Evolutionary conservation across 2,329 filamentous ascomycete genomes (phyloP).

Genomic region (Huntiella moniliformis): DNA sequence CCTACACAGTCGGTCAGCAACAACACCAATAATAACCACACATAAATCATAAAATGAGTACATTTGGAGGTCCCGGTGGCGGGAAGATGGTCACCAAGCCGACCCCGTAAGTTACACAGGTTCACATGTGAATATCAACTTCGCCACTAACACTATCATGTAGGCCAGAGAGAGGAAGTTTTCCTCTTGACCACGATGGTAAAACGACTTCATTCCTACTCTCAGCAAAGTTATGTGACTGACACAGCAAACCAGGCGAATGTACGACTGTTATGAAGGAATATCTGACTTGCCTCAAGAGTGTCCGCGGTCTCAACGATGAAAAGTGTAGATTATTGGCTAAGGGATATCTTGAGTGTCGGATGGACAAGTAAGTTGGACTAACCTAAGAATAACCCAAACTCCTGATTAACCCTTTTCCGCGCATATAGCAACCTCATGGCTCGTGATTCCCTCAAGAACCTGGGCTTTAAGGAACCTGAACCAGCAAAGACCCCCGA

Average conservation of each 20-base stretch:
- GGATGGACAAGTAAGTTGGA: slow-evolving; percentile 69
- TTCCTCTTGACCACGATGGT: slow-evolving; percentile 87
- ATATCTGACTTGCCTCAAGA: slow-evolving; percentile 78
- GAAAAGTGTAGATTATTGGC: slow-evolving; percentile 68
- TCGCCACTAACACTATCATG: not conserved
- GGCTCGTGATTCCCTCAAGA: slow-evolving; percentile 88
- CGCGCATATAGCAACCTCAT: slow-evolving; percentile 58
- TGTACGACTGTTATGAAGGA: slow-evolving; percentile 75
- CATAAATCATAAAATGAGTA: slow-evolving; percentile 27
- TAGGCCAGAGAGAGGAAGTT: slow-evolving; percentile 79
- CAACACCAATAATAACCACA: too few species aligned
- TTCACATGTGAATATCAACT: not conserved
- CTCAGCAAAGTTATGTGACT: not conserved
- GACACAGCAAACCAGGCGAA: slow-evolving; percentile 41
- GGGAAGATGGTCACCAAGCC: slow-evolving; percentile 44
- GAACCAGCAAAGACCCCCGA: too few species aligned
- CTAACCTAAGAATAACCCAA: not conserved
- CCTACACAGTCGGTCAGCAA: too few species aligned
- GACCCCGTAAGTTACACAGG: slow-evolving; percentile 37
- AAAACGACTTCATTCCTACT: slow-evolving; percentile 11
- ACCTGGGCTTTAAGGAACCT: slow-evolving; percentile 49
- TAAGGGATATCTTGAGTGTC: slow-evolving; percentile 74
- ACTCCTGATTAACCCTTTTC: not conserved
- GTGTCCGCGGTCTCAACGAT: slow-evolving; percentile 66
- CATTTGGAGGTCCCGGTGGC: slow-evolving; percentile 54